Percentiles rank a stretch among this genome's conserved stretches.
Evolutionary conservation across 805 yeast genomes (phyloP).

Genomic region (Myxozyma mucilagina): DNA sequence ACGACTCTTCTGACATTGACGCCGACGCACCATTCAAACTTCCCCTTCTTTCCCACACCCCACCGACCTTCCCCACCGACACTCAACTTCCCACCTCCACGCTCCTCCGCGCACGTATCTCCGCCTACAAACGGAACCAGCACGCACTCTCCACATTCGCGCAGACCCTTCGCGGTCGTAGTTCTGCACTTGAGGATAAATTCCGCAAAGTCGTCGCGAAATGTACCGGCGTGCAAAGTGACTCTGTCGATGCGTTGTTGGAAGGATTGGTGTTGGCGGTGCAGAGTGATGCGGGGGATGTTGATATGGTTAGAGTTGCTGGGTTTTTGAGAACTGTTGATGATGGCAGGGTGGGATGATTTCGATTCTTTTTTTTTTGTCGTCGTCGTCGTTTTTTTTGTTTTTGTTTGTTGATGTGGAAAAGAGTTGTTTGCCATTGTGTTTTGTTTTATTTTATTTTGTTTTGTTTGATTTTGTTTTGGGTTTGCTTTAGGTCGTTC

Average conservation of each 20-base stretch:
- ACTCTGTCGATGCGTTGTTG: slow-evolving; percentile 74
- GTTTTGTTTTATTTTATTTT: background rate
- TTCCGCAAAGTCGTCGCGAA: slow-evolving; percentile 85
- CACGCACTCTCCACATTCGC: slow-evolving; percentile 55
- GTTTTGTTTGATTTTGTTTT: background rate
- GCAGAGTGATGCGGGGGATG: slow-evolving; percentile 76
- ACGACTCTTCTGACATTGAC: slow-evolving; percentile 60
- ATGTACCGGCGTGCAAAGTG: slow-evolving; percentile 84
- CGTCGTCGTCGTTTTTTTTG: background rate
- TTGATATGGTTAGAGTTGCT: slow-evolving; percentile 57
- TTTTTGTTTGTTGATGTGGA: background rate
- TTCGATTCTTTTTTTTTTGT: background rate
- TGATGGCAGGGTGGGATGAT: slow-evolving; percentile 5
- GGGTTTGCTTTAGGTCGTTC: no score
- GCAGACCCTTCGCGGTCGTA: slow-evolving; percentile 52
- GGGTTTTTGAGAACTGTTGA: slow-evolving; percentile 52
- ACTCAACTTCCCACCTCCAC: slow-evolving; percentile 48
- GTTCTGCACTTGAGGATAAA: slow-evolving; percentile 64
- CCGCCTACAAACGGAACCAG: slow-evolving; percentile 76
- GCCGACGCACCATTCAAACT: slow-evolving; percentile 92
- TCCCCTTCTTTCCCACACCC: no score
- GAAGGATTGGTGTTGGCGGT: slow-evolving; percentile 89
- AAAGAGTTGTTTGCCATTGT: background rate
- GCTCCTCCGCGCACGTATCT: slow-evolving; percentile 71
- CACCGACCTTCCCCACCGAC: background rate